Conservation (phyloP, 1,139 yeast species). For the Kurtzmaniella natalensis region DNA sequence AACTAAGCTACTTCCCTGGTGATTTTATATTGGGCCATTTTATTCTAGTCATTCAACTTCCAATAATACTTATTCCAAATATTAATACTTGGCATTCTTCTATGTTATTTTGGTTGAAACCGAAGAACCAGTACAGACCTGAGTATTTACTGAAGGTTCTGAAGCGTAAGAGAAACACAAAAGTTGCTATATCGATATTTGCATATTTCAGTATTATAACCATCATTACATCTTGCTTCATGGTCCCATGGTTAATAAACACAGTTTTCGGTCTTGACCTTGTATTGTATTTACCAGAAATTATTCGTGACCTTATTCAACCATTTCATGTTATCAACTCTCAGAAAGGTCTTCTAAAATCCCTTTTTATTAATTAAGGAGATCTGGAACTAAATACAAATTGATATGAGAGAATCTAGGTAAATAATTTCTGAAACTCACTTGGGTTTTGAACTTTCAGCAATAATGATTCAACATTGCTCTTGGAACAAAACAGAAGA, state of each 20-base stretch:
- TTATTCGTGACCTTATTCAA: conserved; percentile 33
- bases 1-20: conserved; percentile 50
- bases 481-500: conserved; percentile 16
- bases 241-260: conserved; percentile 40
- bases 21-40: conserved; percentile 53
- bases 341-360: conserved; percentile 35
- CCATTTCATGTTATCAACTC: conserved; percentile 26
- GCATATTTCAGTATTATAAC: conserved; percentile 36
- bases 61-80: conserved; percentile 51
- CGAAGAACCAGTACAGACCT: conserved; percentile 48
- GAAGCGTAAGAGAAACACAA: conserved; percentile 22
- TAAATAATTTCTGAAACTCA: not conserved
- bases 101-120: conserved; percentile 77
- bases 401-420: too few species aligned
- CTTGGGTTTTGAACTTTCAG: conserved; percentile 7
- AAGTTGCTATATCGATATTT: conserved; percentile 32
- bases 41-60: conserved; percentile 47
- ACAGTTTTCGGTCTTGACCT: conserved; percentile 32
- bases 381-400: conserved; percentile 8
- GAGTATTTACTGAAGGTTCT: conserved; percentile 33
- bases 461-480: conserved; percentile 10
- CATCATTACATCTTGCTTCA: conserved; percentile 29
- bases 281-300: conserved; percentile 31
- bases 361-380: conserved; percentile 9
- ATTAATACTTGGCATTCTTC: conserved; percentile 74